phyloP scores from a whole-genome alignment of 2,329 filamentous ascomycete species.

The Curvularia sp. region DNA sequence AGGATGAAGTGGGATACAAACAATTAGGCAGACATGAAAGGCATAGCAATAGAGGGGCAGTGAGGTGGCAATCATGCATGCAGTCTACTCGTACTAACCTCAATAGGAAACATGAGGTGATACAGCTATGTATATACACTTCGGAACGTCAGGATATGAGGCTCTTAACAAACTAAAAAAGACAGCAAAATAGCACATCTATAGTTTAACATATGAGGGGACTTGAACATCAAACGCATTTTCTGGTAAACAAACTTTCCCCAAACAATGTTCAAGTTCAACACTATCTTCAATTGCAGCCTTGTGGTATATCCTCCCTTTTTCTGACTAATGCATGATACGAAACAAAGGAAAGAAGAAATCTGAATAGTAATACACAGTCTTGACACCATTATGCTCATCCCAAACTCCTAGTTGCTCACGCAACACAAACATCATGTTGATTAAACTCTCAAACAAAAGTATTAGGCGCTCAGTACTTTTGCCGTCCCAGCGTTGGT shows the following conservation, averaged over 20 bases:
- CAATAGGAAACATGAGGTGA: no score
- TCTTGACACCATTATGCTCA: conserved; percentile 11
- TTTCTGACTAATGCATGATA: not conserved
- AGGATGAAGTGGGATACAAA: not conserved
- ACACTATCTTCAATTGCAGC: not conserved
- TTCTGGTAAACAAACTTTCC: not conserved
- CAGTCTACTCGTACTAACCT: no score
- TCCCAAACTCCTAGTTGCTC: conserved; percentile 10
- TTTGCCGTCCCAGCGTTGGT: conserved; percentile 77
- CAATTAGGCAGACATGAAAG: not conserved
- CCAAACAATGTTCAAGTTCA: not conserved
- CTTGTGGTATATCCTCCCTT: conserved; percentile 1
- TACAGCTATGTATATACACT: not conserved
- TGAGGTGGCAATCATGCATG: not conserved
- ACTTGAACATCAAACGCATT: not conserved
- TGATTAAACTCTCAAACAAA: not conserved
- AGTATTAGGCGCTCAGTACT: conserved; percentile 55
- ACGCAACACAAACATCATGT: not conserved
- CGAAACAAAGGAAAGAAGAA: not conserved
- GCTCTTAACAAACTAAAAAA: not conserved
- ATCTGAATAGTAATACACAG: conserved; percentile 13
- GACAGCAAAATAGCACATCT: not conserved
- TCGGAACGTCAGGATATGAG: not conserved
- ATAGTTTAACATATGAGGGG: no score
- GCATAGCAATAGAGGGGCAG: not conserved